phyloP scores from a whole-genome alignment of 1,284 basidiomycete genomes.

The Sporisorium reilianum region DNA sequence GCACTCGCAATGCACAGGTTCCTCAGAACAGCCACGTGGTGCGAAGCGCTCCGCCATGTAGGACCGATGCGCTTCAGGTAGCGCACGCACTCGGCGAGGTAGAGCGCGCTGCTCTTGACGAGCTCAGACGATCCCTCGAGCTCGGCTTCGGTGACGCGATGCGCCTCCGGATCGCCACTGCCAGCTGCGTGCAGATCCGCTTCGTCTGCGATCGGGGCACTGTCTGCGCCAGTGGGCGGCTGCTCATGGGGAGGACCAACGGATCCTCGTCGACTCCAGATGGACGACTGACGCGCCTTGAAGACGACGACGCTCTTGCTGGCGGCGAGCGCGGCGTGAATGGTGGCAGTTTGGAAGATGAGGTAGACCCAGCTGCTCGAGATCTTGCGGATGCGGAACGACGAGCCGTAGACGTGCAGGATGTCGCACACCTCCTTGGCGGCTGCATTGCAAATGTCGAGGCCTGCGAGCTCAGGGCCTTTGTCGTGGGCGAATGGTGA shows the following conservation, averaged over 20 bases:
- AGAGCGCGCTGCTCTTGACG: constrained; percentile 42
- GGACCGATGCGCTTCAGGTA: constrained; percentile 47
- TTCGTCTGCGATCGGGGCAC: constrained; percentile 4
- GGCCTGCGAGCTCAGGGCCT: constrained; percentile 28
- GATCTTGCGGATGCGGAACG: constrained; percentile 54
- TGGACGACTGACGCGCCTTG: constrained; percentile 42
- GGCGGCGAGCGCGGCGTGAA: constrained; percentile 48
- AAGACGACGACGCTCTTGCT: constrained; percentile 43
- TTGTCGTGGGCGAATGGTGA: constrained; percentile 11
- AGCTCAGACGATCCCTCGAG: constrained; percentile 37
- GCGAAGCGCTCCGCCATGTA: constrained; percentile 49
- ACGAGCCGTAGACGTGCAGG: constrained; percentile 48
- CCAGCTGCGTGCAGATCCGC: constrained; percentile 17
- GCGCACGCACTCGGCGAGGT: constrained; percentile 45
- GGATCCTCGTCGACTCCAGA: constrained; percentile 27
- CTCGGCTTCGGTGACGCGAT: constrained; percentile 25
- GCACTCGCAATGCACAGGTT: constrained; percentile 45
- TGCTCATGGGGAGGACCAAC: not conserved
- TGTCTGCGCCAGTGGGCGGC: not conserved
- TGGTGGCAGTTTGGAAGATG: constrained; percentile 55
- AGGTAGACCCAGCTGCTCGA: constrained; percentile 54
- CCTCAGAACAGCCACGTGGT: constrained; percentile 47
- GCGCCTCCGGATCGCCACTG: constrained; percentile 18
- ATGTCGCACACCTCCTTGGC: constrained; percentile 52
- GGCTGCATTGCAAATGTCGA: constrained; percentile 48